Base-by-base conservation (phyloP, 2,329 filamentous ascomycete species). In the Alternaria triticimaculans region DNA sequence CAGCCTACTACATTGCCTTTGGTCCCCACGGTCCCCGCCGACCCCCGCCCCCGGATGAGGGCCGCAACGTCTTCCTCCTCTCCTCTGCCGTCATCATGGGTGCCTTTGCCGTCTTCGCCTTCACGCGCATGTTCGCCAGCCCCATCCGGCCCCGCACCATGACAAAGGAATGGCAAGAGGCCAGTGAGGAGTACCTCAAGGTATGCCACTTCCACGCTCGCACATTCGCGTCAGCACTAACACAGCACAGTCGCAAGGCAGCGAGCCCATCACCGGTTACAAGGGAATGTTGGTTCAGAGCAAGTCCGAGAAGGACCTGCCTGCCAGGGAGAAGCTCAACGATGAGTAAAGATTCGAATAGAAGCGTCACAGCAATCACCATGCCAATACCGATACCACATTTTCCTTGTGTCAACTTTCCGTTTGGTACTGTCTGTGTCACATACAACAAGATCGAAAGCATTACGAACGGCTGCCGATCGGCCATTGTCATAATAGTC, bases 1-100 rank as follows among this genome's bases (percentile, higher is more conserved):
- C 81, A 99, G 96, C 96, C 71, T 99, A 98, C 89, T 99, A 92
- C 91, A 97, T 99, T 79, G 94, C 96, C 72, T 99, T 99, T 81
- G 96, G 96, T 72, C 90, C 94, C 79, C 96, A 99, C 84, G 96
- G 96, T 63, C 96, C 96, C 75, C 95, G 96, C 76, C 90, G 95
- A 73, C 85, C 87, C 68, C 82, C 91, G 72, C 93, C 95, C 67
- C 92, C 96, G 71, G 95, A 93, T 77, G 95, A 97, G 87, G 87
- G 87, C 82, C 87, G 88, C 83, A 94, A 90, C 81, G 86, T 98
- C 74, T 87, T 92, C 78, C 84, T 89, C 80, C 92, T 94, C 83
- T 90, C 92, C 62, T 79, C 85, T 65, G 81, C 90, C 75, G 91
- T 92, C 77, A 77, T 96, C 70, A 85, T 83, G 67, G 87, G 85